Percentiles rank a stretch among this genome's conserved stretches.
Conservation (phyloP, 1,284 basidiomycete genomes). For the Ceratobasidium papillatum region DNA sequence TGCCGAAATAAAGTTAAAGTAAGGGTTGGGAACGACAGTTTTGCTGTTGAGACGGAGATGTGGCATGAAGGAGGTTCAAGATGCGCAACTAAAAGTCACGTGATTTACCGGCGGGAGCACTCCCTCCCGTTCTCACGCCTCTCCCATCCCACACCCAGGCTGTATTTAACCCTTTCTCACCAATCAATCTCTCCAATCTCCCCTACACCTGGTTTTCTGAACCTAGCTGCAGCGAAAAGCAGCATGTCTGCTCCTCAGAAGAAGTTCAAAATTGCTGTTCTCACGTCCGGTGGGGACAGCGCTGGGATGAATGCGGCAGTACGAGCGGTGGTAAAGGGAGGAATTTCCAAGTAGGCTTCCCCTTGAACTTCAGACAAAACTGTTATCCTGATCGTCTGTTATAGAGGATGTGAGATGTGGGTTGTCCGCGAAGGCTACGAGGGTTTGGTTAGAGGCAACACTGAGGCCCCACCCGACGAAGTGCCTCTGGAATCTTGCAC, state of each 20-base stretch:
- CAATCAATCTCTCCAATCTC: not conserved
- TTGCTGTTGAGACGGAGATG: conserved; percentile 73
- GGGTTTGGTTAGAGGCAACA: conserved; percentile 75
- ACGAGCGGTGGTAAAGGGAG: conserved; percentile 87
- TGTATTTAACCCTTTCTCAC: not conserved
- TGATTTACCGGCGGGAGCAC: conserved; percentile 12
- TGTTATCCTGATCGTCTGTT: not conserved
- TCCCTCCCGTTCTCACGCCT: conserved; percentile 16
- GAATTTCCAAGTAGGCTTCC: conserved; percentile 75
- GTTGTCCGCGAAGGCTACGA: conserved; percentile 98
- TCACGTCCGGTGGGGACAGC: conserved; percentile 97
- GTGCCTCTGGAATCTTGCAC: conserved; percentile 39
- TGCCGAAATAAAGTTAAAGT: conserved; percentile 76
- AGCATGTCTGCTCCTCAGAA: conserved; percentile 45
- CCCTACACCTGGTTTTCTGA: not conserved
- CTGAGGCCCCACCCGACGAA: conserved; percentile 47
- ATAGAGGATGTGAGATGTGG: conserved; percentile 90
- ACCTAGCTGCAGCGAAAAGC: not conserved
- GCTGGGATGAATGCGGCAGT: conserved; percentile 98
- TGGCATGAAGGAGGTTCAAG: conserved; percentile 61
- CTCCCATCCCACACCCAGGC: conserved; percentile 22
- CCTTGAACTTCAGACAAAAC: not conserved
- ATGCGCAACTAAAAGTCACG: conserved; percentile 2
- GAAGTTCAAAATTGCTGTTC: conserved; percentile 86
- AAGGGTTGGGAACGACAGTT: conserved; percentile 74